Evolutionary conservation across 306 rosid species (phyloP).

Genomic region (Dalbergia cultrata): DNA sequence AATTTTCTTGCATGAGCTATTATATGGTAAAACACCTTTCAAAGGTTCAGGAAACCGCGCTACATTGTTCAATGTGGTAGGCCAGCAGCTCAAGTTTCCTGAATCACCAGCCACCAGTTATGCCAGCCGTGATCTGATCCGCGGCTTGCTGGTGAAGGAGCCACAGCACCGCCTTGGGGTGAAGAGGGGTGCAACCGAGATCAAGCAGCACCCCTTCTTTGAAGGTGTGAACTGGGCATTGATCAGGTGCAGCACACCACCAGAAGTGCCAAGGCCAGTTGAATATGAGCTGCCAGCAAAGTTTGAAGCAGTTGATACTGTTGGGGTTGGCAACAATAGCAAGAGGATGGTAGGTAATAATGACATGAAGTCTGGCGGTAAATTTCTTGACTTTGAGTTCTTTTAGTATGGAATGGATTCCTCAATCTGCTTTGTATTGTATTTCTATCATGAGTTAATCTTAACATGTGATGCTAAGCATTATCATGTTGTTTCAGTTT

Average conservation of each 20-base stretch:
- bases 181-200: slow-evolving; percentile 96
- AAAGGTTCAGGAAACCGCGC: slow-evolving; percentile 93
- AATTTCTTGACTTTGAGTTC: slow-evolving; percentile 96
- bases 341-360: slow-evolving; percentile 71
- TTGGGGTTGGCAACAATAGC: slow-evolving; percentile 67
- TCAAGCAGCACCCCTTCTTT: slow-evolving; percentile 94
- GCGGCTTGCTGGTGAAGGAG: slow-evolving; percentile 88
- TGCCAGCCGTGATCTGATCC: slow-evolving; percentile 84
- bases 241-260: slow-evolving; percentile 92
- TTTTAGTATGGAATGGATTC: slow-evolving; percentile 63
- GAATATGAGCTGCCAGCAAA: slow-evolving; percentile 71
- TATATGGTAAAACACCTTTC: slow-evolving; percentile 64
- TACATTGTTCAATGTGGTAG: slow-evolving; percentile 91
- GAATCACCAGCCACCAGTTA: slow-evolving; percentile 84
- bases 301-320: slow-evolving; percentile 65
- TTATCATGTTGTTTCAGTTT: slow-evolving; percentile 49
- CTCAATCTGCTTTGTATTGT: slow-evolving; percentile 54
- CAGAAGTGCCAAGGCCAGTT: slow-evolving; percentile 88
- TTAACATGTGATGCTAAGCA: slow-evolving; percentile 42
- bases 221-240: slow-evolving; percentile 97
- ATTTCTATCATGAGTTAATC: slow-evolving; percentile 43
- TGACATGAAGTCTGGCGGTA: slow-evolving; percentile 82
- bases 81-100: slow-evolving; percentile 85
- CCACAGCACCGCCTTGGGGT: slow-evolving; percentile 92
- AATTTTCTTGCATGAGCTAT: slow-evolving; percentile 61